Evolutionary conservation across 2,329 filamentous ascomycete species (phyloP), one percentile per base, ranked within the genome.

Genomic region (Myriosclerotinia scirpicola): DNA sequence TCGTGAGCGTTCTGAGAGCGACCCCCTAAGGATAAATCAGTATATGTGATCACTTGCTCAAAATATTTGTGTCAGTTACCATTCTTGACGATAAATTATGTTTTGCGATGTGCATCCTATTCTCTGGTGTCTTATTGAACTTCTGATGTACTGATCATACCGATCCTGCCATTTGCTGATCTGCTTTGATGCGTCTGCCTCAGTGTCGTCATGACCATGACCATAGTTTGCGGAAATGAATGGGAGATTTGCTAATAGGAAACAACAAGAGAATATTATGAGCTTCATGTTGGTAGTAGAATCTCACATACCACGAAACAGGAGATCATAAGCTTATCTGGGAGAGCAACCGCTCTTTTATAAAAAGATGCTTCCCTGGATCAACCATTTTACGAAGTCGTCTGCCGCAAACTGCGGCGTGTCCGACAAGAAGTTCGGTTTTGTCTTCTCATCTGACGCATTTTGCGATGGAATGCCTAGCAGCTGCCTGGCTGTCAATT

Each of bases 1-100:
- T 3, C 72, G 61, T 44, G 61, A 64, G 26, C 38, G 36, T 36
- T 54, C 50, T 12, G 61, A 56, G 5, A 64, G 40, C n/a, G 61
- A 55, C 6, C 52, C 61, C 61, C 61, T 64, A 7, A 34, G 5
- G 20, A 12, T 5, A 1, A 22, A n/a, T 59, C n/a, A 59, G 40
- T 30, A 44, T 3, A 1, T 11, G 7, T 44, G 14, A 14, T 46
- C 17, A 15, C 17, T 34, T 26, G 15, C 15, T 14, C 17, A 5
- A 8, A 34, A 1, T 17, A 1, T 30, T 3, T 7, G 14, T 5
- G 5, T 2, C n/a, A 46, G 3, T 34, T 56, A 64, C 61, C 52
- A 64, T 44, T 64, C 61, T 46, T 64, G 52, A 20, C 52, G 52
- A 46, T 56, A 44, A n/a, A 64, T 26, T 36, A 64, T 48, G 14